Evolutionary conservation across 169 alveolate genomes (phyloP).

Genomic region (Plasmodium vinckei): DNA sequence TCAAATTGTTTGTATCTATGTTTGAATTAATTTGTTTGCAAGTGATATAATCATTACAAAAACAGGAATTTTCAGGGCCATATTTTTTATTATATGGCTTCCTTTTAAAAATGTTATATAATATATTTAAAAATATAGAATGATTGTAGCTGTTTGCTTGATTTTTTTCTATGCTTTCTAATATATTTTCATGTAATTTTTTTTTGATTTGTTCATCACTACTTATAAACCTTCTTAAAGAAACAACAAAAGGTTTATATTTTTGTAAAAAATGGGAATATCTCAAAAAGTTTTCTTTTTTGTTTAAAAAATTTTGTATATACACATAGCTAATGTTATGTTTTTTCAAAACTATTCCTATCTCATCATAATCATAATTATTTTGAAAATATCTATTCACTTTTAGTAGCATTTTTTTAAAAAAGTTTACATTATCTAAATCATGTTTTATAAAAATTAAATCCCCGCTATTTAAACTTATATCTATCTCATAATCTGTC

Average conservation of each 20-base stretch:
- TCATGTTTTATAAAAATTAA: conserved; percentile 71
- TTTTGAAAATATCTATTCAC: conserved; percentile 59
- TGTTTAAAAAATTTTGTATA: conserved; percentile 45
- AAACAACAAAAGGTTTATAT: conserved; percentile 73
- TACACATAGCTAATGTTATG: conserved; percentile 69
- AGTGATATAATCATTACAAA: conserved; percentile 19
- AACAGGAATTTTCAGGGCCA: background rate
- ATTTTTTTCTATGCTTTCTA: conserved; percentile 16
- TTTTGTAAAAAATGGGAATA: conserved; percentile 69
- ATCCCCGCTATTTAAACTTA: conserved; percentile 70
- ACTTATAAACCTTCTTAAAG: conserved; percentile 66
- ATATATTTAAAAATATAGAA: conserved; percentile 48
- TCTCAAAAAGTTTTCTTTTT: conserved; percentile 59
- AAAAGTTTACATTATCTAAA: conserved; percentile 44
- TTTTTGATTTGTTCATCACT: conserved; percentile 60
- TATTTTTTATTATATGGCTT: background rate
- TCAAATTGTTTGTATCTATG: conserved; percentile 64
- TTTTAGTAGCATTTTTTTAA: conserved; percentile 40
- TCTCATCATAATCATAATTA: conserved; percentile 47
- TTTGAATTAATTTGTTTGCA: conserved; percentile 57
- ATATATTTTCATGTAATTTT: conserved; percentile 47
- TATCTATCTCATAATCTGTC: conserved; percentile 74
- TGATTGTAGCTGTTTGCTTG: background rate
- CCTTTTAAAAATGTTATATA: conserved; percentile 30
- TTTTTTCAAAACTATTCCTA: conserved; percentile 64